These are phyloP conservation scores for Penicillium angulare DNA, from an alignment of 495 filamentous ascomycete genomes.

Conservation along the genomic window DNA sequence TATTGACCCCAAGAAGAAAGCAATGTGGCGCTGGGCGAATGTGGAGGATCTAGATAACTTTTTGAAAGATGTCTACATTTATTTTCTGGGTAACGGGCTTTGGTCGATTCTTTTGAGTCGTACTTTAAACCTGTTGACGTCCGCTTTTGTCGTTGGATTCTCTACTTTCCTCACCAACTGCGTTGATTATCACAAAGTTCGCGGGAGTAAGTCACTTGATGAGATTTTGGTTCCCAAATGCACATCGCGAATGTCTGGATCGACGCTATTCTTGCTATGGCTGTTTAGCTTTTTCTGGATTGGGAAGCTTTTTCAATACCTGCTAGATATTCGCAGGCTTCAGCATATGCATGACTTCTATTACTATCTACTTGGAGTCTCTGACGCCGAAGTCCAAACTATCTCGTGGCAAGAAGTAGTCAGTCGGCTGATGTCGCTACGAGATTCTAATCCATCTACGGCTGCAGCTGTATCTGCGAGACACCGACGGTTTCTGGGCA, in stretches of 20 bases:
- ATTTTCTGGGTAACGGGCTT: slow-evolving; percentile 81
- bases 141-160: slow-evolving; percentile 80
- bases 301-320: slow-evolving; percentile 69
- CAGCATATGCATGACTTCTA: slow-evolving; percentile 87
- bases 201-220: slow-evolving; percentile 68
- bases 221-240: slow-evolving; percentile 81
- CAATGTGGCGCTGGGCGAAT: slow-evolving; percentile 95
- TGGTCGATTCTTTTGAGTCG: slow-evolving; percentile 82
- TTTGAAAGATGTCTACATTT: slow-evolving; percentile 84
- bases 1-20: slow-evolving; percentile 71
- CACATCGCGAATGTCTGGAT: slow-evolving; percentile 79
- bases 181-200: slow-evolving; percentile 75
- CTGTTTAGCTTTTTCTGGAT: slow-evolving; percentile 86
- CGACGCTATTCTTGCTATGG: slow-evolving; percentile 79
- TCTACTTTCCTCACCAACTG: slow-evolving; percentile 84
- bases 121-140: slow-evolving; percentile 68
- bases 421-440: slow-evolving; percentile 77
- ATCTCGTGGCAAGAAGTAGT: slow-evolving; percentile 96
- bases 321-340: slow-evolving; percentile 74
- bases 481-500: slow-evolving; percentile 68
- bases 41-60: slow-evolving; percentile 90
- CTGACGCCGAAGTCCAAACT: slow-evolving; percentile 91
- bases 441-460: slow-evolving; percentile 84
- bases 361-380: slow-evolving; percentile 77
- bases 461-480: slow-evolving; percentile 61